Percentiles rank a stretch among this genome's conserved stretches.
Evolutionary conservation across 2,329 filamentous ascomycete genomes (phyloP).

Genomic region (Madurella mycetomatis): DNA sequence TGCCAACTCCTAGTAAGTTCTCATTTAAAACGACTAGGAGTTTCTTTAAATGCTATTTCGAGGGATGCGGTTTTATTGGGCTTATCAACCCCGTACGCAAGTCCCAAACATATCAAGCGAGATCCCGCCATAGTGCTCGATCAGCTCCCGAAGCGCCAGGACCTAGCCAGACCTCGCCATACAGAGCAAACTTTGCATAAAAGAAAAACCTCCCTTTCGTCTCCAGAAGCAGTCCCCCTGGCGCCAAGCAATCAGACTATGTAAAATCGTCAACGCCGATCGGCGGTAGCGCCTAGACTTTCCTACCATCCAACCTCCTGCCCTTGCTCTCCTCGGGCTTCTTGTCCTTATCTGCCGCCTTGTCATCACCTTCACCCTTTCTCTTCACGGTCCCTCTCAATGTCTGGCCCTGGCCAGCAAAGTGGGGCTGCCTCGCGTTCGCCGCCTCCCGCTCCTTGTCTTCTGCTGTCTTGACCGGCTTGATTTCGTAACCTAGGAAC

Average conservation of each 20-base stretch:
- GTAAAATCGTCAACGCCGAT: not conserved
- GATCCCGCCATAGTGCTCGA: too few relatives aligned
- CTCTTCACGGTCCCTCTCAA: constrained; percentile 67
- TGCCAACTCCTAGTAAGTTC: too few relatives aligned
- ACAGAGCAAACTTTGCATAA: too few relatives aligned
- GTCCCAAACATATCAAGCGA: too few relatives aligned
- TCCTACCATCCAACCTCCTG: constrained; percentile 15
- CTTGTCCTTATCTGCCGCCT: constrained; percentile 11
- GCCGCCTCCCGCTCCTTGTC: constrained; percentile 64
- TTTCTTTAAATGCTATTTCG: too few relatives aligned
- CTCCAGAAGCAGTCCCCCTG: not conserved
- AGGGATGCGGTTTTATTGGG: too few relatives aligned
- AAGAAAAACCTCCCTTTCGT: too few relatives aligned
- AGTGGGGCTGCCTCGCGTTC: constrained; percentile 65
- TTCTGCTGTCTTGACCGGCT: constrained; percentile 75
- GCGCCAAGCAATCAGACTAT: not conserved
- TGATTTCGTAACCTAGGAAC: constrained; percentile 94
- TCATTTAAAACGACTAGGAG: too few relatives aligned
- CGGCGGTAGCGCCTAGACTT: not conserved
- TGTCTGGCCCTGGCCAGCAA: constrained; percentile 81
- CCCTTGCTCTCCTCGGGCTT: constrained; percentile 18
- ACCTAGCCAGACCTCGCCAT: too few relatives aligned
- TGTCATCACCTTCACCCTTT: constrained; percentile 50
- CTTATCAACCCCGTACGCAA: too few relatives aligned
- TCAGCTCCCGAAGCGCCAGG: too few relatives aligned